These are phyloP conservation scores for Dicorynia guianensis DNA, from an alignment of 306 rosid species.

Conservation along the genomic window DNA sequence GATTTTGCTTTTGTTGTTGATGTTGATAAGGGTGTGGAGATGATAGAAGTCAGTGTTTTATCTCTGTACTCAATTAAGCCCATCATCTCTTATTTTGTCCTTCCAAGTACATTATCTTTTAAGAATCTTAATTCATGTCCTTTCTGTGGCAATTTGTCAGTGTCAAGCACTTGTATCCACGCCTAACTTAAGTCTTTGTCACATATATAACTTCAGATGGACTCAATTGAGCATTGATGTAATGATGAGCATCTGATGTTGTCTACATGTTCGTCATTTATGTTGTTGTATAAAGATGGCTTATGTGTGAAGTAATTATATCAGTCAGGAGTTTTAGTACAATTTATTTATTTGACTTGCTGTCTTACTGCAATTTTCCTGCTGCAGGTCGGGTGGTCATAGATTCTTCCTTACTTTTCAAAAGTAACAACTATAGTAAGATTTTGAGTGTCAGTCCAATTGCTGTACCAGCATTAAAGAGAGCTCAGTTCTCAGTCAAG, in stretches of 20 bases:
- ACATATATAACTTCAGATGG: constrained; percentile 30
- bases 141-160: background rate
- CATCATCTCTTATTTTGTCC: constrained; percentile 28
- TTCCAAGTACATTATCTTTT: constrained; percentile 15
- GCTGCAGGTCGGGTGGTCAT: constrained; percentile 79
- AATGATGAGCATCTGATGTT: constrained; percentile 14
- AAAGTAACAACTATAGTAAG: constrained; percentile 58
- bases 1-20: background rate
- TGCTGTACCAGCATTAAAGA: constrained; percentile 74
- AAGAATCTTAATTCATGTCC: constrained; percentile 4
- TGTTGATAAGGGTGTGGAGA: constrained; percentile 31
- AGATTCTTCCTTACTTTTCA: constrained; percentile 74
- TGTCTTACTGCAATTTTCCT: constrained; percentile 42
- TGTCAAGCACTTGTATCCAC: background rate
- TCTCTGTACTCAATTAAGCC: constrained; percentile 18
- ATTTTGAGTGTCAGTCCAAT: constrained; percentile 78
- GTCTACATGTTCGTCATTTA: background rate
- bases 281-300: background rate
- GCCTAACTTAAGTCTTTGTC: constrained; percentile 1
- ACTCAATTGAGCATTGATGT: constrained; percentile 20
- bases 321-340: constrained; percentile 5
- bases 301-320: background rate
- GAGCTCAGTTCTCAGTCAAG: constrained; percentile 73
- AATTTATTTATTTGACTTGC: constrained; percentile 29
- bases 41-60: constrained; percentile 13